phyloP scores from a whole-genome alignment of 768 basidiomycete genomes.

The Boletus tomentosulus region DNA sequence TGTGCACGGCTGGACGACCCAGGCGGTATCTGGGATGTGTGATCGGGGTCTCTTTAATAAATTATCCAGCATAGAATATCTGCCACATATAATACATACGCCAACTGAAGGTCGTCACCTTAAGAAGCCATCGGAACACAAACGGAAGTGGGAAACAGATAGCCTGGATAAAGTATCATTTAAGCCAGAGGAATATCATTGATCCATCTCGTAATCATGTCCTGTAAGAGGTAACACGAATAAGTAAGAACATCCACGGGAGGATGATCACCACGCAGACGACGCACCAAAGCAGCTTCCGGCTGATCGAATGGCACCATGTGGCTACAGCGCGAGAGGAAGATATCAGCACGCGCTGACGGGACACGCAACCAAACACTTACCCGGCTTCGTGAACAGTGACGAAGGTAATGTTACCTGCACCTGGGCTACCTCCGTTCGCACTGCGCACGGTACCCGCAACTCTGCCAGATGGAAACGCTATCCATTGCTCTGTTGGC shows the following conservation, averaged over 20 bases:
- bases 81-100: neutral
- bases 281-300: slow-evolving; percentile 70
- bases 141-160: neutral
- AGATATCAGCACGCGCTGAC: slow-evolving; percentile 1
- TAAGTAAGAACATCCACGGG: neutral
- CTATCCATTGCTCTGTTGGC: slow-evolving; percentile 53
- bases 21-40: too few relatives aligned
- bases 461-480: slow-evolving; percentile 44
- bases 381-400: slow-evolving; percentile 77
- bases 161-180: neutral
- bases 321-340: slow-evolving; percentile 45
- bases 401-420: slow-evolving; percentile 86
- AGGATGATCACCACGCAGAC: neutral
- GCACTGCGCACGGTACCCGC: slow-evolving; percentile 72
- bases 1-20: too few relatives aligned
- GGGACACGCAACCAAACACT: slow-evolving; percentile 21
- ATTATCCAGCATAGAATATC: neutral
- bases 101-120: too few relatives aligned
- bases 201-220: slow-evolving; percentile 60
- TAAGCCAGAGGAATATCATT: slow-evolving; percentile 44
- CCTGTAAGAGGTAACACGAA: slow-evolving; percentile 34
- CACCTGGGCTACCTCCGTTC: slow-evolving; percentile 56
- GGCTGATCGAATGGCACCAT: slow-evolving; percentile 93
- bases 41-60: neutral
- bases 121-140: neutral